Base-by-base conservation (phyloP, 805 yeast genomes). In the Metschnikowia chrysomelidarum region DNA sequence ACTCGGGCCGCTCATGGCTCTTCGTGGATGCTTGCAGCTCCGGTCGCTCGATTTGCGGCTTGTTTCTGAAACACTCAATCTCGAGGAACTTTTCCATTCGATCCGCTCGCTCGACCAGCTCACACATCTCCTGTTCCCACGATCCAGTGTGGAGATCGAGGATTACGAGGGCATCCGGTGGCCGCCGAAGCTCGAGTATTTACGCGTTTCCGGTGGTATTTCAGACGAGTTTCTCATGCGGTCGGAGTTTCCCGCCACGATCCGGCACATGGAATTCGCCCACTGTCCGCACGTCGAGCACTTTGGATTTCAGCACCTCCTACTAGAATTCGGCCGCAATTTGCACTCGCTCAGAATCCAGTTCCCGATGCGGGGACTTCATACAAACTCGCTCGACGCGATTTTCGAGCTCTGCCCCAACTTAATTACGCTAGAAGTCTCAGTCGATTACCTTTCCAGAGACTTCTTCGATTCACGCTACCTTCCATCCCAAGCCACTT, bases 1-100 rank as follows among this genome's bases (percentile, higher is more conserved):
- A 0, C 73, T 80, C 32, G 84, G 95, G 2, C 97, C 98, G 1
- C 62, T 91, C 46, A 74, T 87, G n/a, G 80, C 94, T 32, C 67
- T 93, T 28, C 74, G 85, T 39, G 67, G 80, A 27, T 93, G 98
- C 56, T 63, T 63, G 15, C 68, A 72, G 19, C 62, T 91, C 38
- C 69, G 69, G 43, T 73, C 77, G 2, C 64, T 91, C 23, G 97
- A 91, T 55, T 61, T 91, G 41, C 76, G 95, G 9, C 66, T 88
- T 16, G 97, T 91, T 3, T 84, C 95, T 3, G 98, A 89, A 59
- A 86, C 95, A 0, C 84, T 93, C 5, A 89, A 88, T 46, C 65
- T 93, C 32, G 74, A 78, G 31, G 93, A 87, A 52, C 63, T 93
- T 12, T 88, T 93, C 58, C 69, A 69, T 20, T 82, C 95, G 2